Conservation (phyloP, 768 basidiomycete genomes). For the Auricularia sp. region DNA sequence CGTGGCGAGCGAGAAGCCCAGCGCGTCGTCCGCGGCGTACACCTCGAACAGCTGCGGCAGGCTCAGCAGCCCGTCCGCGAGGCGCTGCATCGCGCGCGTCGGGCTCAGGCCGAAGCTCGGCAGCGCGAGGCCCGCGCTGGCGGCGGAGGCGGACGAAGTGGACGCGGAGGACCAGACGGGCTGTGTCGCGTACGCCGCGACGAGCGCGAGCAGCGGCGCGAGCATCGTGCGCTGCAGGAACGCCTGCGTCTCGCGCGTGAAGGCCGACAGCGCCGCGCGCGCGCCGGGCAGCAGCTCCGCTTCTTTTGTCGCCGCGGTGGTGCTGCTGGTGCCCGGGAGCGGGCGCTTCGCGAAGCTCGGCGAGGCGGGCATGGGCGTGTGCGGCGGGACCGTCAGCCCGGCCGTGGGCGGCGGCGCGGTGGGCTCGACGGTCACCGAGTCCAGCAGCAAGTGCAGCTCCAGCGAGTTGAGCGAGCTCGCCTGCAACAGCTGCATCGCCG, state of each 20-base stretch:
- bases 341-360: background rate
- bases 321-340: background rate
- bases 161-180: conserved; percentile 51
- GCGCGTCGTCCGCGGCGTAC: conserved; percentile 84
- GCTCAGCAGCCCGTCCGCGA: conserved; percentile 90
- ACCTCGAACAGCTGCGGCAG: conserved; percentile 90
- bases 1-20: conserved; percentile 78
- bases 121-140: conserved; percentile 40
- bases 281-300: conserved; percentile 39
- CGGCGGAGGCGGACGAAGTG: conserved; percentile 31
- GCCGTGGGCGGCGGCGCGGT: conserved; percentile 11
- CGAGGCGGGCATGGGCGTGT: background rate
- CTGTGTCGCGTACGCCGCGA: conserved; percentile 58
- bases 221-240: conserved; percentile 77
- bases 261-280: conserved; percentile 44
- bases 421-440: conserved; percentile 37
- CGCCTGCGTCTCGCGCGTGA: conserved; percentile 65
- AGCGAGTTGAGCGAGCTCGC: conserved; percentile 79
- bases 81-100: conserved; percentile 75
- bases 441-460: conserved; percentile 56
- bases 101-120: conserved; percentile 92
- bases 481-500: conserved; percentile 53
- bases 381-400: background rate
- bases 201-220: conserved; percentile 65
- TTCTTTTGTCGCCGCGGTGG: background rate